Evolutionary conservation across 441 rosid genomes (phyloP).

Genomic region (Erodium moschatum): DNA sequence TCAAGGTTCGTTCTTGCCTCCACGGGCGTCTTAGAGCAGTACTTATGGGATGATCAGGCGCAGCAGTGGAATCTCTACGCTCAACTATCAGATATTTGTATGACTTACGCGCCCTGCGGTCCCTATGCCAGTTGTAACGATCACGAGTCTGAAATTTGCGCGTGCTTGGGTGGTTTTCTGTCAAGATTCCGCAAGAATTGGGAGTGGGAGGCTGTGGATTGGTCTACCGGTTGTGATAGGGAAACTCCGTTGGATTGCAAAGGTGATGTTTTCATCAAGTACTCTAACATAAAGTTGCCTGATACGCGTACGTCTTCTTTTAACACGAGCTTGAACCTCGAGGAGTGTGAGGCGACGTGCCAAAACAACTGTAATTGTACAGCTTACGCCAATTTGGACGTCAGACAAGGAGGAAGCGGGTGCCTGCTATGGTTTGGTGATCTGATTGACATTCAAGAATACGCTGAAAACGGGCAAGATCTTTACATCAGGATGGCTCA

Average conservation of each 20-base stretch:
- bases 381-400: slow-evolving; percentile 40
- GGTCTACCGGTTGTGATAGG: slow-evolving; percentile 63
- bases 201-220: slow-evolving; percentile 50
- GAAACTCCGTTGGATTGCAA: slow-evolving; percentile 37
- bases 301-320: slow-evolving; percentile 37
- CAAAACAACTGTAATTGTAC: slow-evolving; percentile 44
- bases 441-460: slow-evolving; percentile 44
- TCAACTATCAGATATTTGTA: slow-evolving; percentile 14
- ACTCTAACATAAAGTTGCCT: slow-evolving; percentile 58
- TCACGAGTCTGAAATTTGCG: slow-evolving; percentile 45
- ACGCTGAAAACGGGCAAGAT: slow-evolving; percentile 43
- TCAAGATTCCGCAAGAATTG: slow-evolving; percentile 31
- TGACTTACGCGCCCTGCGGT: slow-evolving; percentile 22
- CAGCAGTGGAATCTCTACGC: background rate
- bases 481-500: slow-evolving; percentile 45
- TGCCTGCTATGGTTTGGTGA: slow-evolving; percentile 60
- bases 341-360: slow-evolving; percentile 47
- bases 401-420: slow-evolving; percentile 25
- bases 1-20: background rate
- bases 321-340: slow-evolving; percentile 32
- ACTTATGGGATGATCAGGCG: slow-evolving; percentile 8
- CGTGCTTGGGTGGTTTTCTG: slow-evolving; percentile 38
- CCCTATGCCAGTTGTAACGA: slow-evolving; percentile 17
- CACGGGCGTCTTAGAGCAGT: background rate
- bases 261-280: slow-evolving; percentile 41